Evolutionary conservation across 768 basidiomycete genomes (phyloP).

Genomic region (Rhodotorula taiwanensis): DNA sequence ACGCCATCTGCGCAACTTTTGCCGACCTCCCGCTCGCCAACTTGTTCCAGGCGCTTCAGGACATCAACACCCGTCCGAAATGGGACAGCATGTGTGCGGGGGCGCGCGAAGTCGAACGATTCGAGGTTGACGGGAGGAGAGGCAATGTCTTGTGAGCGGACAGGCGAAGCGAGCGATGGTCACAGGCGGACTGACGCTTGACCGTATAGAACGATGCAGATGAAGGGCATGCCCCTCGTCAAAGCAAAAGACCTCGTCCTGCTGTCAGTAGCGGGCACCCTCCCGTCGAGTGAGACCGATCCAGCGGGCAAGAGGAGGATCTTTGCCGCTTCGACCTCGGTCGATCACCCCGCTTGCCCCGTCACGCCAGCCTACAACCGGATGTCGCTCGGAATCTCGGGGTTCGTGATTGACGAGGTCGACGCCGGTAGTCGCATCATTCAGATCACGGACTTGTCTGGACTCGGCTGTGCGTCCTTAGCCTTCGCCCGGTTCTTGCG

Average conservation of each 20-base stretch:
- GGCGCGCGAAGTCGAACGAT: conserved; percentile 27
- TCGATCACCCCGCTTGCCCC: conserved; percentile 25
- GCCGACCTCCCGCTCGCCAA: conserved; percentile 29
- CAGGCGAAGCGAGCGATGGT: no score
- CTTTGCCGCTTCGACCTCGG: conserved; percentile 28
- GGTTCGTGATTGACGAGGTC: conserved; percentile 37
- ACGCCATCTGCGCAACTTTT: conserved; percentile 29
- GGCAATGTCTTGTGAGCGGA: conserved; percentile 22
- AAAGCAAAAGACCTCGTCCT: conserved; percentile 39
- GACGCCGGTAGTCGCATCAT: conserved; percentile 27
- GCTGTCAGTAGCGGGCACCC: conserved; percentile 34
- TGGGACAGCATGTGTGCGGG: conserved; percentile 37
- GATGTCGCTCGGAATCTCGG: conserved; percentile 35
- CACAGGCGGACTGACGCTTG: not conserved
- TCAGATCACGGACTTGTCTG: conserved; percentile 38
- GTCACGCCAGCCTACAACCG: conserved; percentile 30
- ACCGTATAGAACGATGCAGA: conserved; percentile 16
- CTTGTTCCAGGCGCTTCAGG: conserved; percentile 32
- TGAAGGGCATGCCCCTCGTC: conserved; percentile 38
- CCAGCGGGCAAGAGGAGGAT: conserved; percentile 4
- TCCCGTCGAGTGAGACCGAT: not conserved
- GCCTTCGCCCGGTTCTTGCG: not conserved
- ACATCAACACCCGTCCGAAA: conserved; percentile 8
- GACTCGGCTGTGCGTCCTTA: conserved; percentile 33
- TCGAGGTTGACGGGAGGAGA: conserved; percentile 19